Evolutionary conservation across 768 basidiomycete species (phyloP).

Genomic region (Russula earlei): DNA sequence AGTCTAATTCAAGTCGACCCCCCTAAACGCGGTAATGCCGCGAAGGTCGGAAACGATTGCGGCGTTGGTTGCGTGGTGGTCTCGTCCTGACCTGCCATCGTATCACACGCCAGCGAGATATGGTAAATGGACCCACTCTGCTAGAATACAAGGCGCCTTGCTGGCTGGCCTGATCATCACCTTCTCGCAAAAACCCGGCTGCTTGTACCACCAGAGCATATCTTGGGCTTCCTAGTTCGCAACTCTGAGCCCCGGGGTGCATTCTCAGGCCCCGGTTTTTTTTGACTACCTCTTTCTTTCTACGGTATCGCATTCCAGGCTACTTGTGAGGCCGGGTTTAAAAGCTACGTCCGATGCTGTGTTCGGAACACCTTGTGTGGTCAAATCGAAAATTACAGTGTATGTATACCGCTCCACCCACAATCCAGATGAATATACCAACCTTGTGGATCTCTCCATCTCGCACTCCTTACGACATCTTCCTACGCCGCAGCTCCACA

Average conservation of each 20-base stretch:
- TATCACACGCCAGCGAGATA: no score
- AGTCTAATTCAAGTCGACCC: neutral
- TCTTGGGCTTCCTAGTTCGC: no score
- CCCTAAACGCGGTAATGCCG: neutral
- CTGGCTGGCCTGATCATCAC: neutral
- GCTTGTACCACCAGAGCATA: neutral
- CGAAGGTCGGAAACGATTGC: neutral
- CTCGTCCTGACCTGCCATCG: neutral
- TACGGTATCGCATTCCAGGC: neutral
- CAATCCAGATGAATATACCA: neutral
- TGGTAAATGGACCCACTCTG: no score
- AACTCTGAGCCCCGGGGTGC: no score
- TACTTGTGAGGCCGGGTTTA: neutral
- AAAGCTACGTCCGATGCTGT: neutral
- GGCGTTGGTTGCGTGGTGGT: no score
- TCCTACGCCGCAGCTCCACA: slow-evolving; percentile 9
- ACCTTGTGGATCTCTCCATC: slow-evolving; percentile 2
- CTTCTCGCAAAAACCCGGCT: neutral
- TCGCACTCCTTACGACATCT: neutral
- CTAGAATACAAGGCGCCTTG: no score
- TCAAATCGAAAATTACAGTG: slow-evolving; percentile 6
- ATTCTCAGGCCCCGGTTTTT: no score
- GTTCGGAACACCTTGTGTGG: neutral
- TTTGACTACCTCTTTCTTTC: neutral
- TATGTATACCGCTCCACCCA: neutral